Base-by-base conservation (phyloP, 2,329 filamentous ascomycete genomes). In the Colletotrichum orchidophilum region DNA sequence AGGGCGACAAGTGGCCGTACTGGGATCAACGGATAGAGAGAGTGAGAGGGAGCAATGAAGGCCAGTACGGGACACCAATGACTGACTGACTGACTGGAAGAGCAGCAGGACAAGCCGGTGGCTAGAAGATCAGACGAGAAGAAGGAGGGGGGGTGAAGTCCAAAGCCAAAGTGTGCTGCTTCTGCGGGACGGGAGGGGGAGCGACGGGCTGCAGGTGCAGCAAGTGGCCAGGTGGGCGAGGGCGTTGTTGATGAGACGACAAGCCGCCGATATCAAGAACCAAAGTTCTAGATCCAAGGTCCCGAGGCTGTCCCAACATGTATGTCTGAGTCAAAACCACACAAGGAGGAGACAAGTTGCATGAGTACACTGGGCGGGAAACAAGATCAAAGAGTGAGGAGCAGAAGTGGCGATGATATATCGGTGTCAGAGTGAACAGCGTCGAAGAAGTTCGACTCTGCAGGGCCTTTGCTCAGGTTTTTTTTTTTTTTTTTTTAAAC, bases 251-350 rank as follows among this genome's bases (percentile, higher is more conserved):
- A 71, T 67, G 58, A 67, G 68, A 68, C 58, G 52, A 68, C 63
- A 71, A 71, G 57, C 68, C 63, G 68, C 63, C 68, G 63, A 71
- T 54, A 63, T 63, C 55, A 61, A 49, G 31, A 46, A 46, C 52
- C 11, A 46, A 54, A 57, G 55, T 33, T 49, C 54, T 24, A 39
- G 55, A 54, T 35, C 31, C 60, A 18, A 63, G 60, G 57, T 61
- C 42, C 15, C 26, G 31, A 58, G 63, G 63, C 39, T 42, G 39
- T 46, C 39, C 55, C 57, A 29, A 67, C 35, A 63, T 67, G 63
- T 42, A 67, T 71, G 68, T 71, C 68, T 71, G n/a, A n/a, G n/a
- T n/a, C 50, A 61, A 54, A 8, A 2, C 27, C 18, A 29, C 13
- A 53, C 2, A 52, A 24, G 26, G 21, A 65, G 13, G 3, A n/a